Evolutionary conservation across 306 rosid species (phyloP).

Genomic region (Lotus japonicus): DNA sequence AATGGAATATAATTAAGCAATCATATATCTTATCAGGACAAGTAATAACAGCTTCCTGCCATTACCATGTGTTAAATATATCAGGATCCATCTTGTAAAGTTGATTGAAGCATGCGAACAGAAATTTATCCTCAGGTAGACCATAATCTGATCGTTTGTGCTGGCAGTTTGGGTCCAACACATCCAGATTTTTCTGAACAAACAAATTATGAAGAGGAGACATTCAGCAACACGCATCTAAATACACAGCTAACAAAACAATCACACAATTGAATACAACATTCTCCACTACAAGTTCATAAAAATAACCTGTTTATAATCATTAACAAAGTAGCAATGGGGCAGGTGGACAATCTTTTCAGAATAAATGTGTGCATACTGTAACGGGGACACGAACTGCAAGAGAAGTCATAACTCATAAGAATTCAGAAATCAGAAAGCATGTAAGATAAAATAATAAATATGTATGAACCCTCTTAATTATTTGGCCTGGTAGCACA

Average conservation of each 20-base stretch:
- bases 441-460: not conserved
- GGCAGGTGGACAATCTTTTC: conserved; percentile 97
- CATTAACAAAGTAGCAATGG: conserved; percentile 96
- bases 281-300: not conserved
- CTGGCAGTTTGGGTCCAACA: conserved; percentile 64
- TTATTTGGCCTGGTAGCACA: not conserved
- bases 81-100: conserved; percentile 99
- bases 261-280: not conserved
- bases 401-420: not conserved
- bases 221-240: not conserved
- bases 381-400: conserved; percentile 91
- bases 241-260: not conserved
- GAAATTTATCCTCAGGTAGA: conserved; percentile 83
- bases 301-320: conserved; percentile 84
- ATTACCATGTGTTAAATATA: conserved; percentile 83
- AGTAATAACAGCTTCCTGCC: conserved; percentile 5
- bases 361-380: conserved; percentile 74
- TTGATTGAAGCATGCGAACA: conserved; percentile 96
- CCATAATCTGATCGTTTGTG: conserved; percentile 87
- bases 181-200: conserved; percentile 89
- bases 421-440: not conserved
- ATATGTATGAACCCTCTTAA: not conserved
- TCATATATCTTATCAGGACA: not conserved
- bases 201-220: not conserved
- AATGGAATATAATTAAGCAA: not conserved